A percentile compares a stretch with the other conserved stretches of the same genome.
Evolutionary conservation across 305 asterid genomes (phyloP).

Genomic region (Solanum hybrid): DNA sequence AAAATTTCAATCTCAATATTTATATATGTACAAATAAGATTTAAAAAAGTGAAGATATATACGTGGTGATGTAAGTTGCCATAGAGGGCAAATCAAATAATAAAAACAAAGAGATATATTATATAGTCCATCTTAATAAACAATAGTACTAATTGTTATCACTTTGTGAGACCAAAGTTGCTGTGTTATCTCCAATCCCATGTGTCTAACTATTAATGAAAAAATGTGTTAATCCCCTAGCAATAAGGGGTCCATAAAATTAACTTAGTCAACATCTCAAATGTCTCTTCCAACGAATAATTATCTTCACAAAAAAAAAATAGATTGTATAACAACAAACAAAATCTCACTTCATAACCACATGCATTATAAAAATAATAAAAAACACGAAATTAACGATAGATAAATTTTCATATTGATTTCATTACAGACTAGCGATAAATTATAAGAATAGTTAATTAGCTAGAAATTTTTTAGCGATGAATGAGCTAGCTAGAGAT

Average conservation of each 20-base stretch:
- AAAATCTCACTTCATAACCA: slow-evolving; percentile 9
- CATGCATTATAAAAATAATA: not conserved
- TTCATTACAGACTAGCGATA: not conserved
- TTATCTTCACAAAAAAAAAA: not conserved
- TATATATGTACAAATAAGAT: not conserved
- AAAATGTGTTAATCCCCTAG: slow-evolving; percentile 11
- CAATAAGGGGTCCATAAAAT: slow-evolving; percentile 17
- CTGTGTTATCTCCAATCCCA: slow-evolving; percentile 13
- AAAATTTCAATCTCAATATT: not conserved
- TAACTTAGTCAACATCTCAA: slow-evolving; percentile 19
- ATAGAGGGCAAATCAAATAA: slow-evolving; percentile 7
- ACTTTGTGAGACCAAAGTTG: slow-evolving; percentile 16
- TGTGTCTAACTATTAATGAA: slow-evolving; percentile 1
- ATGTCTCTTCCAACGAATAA: slow-evolving; percentile 14
- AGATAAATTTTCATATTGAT: not conserved
- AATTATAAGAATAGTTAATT: not conserved
- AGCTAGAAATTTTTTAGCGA: not conserved
- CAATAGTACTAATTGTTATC: slow-evolving; percentile 6
- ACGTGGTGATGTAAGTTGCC: not conserved
- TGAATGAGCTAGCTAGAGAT: not conserved
- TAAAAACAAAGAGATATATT: slow-evolving; percentile 1
- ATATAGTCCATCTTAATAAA: not conserved
- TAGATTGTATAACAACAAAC: not conserved
- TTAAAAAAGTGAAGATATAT: not conserved
- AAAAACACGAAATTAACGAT: not conserved